Evolutionary conservation across 768 basidiomycete species (phyloP).

Genomic region (Suillus bovinus): DNA sequence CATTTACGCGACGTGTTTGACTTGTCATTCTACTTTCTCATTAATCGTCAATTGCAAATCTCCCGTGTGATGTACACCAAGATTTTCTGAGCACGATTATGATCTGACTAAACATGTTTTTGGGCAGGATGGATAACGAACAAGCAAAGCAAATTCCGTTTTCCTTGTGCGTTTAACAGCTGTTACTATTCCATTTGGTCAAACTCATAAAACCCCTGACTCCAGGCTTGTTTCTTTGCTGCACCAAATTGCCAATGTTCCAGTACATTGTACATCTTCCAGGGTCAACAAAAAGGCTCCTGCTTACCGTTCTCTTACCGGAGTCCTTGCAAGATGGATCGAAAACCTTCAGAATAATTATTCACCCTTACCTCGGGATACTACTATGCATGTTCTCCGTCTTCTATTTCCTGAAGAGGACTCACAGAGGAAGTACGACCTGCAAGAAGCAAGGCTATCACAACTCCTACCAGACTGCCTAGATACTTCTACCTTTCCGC

Average conservation of each 20-base stretch:
- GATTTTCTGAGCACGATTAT: background rate
- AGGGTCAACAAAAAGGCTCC: conserved; percentile 11
- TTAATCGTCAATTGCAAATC: background rate
- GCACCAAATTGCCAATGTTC: conserved; percentile 41
- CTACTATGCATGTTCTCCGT: conserved; percentile 62
- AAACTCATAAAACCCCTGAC: conserved; percentile 4
- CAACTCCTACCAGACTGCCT: conserved; percentile 50
- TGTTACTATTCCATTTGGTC: background rate
- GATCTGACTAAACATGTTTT: background rate
- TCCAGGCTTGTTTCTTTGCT: conserved; percentile 52
- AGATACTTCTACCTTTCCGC: conserved; percentile 36
- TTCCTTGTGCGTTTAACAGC: conserved; percentile 39
- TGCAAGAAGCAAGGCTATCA: conserved; percentile 67
- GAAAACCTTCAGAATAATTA: conserved; percentile 40
- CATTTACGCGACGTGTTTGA: background rate
- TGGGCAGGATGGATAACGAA: background rate
- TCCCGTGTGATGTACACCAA: background rate
- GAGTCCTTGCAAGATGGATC: conserved; percentile 48
- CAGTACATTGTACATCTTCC: conserved; percentile 21
- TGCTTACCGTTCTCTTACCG: conserved; percentile 36
- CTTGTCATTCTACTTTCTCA: background rate
- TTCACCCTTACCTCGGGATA: conserved; percentile 50
- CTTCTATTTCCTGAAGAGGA: conserved; percentile 89
- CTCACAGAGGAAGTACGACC: conserved; percentile 61
- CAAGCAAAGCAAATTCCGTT: conserved; percentile 35